Evolutionary conservation across 2,329 filamentous ascomycete genomes (phyloP).

Genomic region (Parastagonospora nodorum): DNA sequence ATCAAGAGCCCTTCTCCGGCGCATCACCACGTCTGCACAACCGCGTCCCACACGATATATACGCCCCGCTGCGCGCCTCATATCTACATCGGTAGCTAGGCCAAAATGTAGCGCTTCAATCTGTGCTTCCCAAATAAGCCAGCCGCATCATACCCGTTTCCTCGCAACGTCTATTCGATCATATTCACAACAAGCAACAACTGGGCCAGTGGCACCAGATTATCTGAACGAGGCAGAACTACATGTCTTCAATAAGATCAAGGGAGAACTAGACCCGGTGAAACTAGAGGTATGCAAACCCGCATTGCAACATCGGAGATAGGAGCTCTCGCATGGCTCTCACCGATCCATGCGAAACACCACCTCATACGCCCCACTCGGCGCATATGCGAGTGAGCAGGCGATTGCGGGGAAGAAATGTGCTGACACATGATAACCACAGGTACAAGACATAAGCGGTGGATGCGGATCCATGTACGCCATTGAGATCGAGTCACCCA

Average conservation of each 20-base stretch:
- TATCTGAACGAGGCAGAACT: conserved; percentile 54
- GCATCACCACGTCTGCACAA: conserved; percentile 22
- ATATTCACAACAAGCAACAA: conserved; percentile 32
- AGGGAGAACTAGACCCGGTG: conserved; percentile 48
- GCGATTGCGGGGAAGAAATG: background rate
- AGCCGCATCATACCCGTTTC: conserved; percentile 5
- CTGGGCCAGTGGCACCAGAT: conserved; percentile 49
- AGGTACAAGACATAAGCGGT: conserved; percentile 80
- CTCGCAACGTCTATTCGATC: conserved; percentile 15
- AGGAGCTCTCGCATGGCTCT: conserved; percentile 8
- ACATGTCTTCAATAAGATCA: conserved; percentile 55
- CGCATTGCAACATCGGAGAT: conserved; percentile 5
- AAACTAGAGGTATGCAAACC: conserved; percentile 52
- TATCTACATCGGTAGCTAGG: conserved; percentile 18
- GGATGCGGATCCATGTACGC: conserved; percentile 89
- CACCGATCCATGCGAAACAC: conserved; percentile 13
- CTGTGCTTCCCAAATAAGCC: conserved; percentile 12
- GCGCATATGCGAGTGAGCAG: background rate
- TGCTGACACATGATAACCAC: conserved; percentile 23
- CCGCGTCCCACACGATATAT: conserved; percentile 18
- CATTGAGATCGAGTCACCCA: conserved; percentile 74
- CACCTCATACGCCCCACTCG: conserved; percentile 8
- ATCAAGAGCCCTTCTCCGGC: conserved; percentile 37
- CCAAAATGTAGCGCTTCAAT: conserved; percentile 4
- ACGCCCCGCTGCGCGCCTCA: conserved; percentile 24